A percentile compares a stretch with the other conserved stretches of the same genome.
These are phyloP conservation scores for Wickerhamiella kurtzmanii DNA, from an alignment of 805 yeast genomes.

Conservation along the genomic window DNA sequence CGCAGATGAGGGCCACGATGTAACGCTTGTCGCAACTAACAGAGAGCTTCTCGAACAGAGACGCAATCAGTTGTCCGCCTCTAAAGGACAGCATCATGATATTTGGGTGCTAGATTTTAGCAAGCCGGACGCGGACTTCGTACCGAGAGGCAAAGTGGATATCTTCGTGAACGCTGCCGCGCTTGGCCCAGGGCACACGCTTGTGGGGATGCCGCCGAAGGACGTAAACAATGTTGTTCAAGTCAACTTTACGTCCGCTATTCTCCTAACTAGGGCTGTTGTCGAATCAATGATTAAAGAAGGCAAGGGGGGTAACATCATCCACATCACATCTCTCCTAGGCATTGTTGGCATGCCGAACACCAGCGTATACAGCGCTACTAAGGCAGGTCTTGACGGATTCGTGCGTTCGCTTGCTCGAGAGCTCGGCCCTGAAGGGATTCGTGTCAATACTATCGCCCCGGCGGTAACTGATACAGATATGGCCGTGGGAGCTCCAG, in stretches of 20 bases:
- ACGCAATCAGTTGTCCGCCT: constrained; percentile 10
- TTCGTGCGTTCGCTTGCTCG: constrained; percentile 45
- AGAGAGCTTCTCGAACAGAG: constrained; percentile 26
- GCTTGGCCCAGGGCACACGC: constrained; percentile 40
- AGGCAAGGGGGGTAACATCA: constrained; percentile 29
- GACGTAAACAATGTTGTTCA: constrained; percentile 36
- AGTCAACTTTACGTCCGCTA: constrained; percentile 49
- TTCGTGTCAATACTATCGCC: constrained; percentile 50
- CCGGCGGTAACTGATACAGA: constrained; percentile 63
- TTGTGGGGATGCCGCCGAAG: constrained; percentile 31
- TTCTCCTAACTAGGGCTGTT: constrained; percentile 42
- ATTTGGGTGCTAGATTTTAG: constrained; percentile 13
- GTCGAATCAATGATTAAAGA: constrained; percentile 36
- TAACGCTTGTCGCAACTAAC: constrained; percentile 42
- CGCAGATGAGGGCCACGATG: constrained; percentile 38
- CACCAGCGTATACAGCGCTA: constrained; percentile 50
- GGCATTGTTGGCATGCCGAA: constrained; percentile 34
- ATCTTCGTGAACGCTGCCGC: constrained; percentile 49
- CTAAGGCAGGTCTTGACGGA: constrained; percentile 57
- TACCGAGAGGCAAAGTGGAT: constrained; percentile 20
- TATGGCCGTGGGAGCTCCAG: too few species aligned
- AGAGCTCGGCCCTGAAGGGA: constrained; percentile 40
- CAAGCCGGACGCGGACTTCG: constrained; percentile 4
- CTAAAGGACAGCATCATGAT: constrained; percentile 11
- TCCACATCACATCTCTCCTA: constrained; percentile 57